Evolutionary conservation across 768 basidiomycete genomes (phyloP), one percentile per base, ranked within the genome.

Genomic region (Lactifluus hygrophoroides): DNA sequence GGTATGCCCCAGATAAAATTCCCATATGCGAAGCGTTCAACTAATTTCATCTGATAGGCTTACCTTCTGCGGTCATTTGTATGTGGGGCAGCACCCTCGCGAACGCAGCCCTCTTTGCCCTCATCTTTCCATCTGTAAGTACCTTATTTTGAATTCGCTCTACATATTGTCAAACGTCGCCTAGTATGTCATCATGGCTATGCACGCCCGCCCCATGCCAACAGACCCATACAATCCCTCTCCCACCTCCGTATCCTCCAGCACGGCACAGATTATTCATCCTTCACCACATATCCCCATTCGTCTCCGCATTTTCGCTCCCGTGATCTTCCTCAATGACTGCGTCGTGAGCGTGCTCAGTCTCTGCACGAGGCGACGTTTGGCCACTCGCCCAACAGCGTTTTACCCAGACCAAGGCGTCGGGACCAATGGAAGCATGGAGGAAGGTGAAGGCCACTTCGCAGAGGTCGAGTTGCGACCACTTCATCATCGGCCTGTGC

Each of bases 161-260:
- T 42, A n/a, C 40, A 8, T 27, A 32, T 47, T 42, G 46, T 37
- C 44, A 42, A 62, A 48, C 51, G n/a, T 19, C 28, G 46, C 16
- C 28, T 64, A 92, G 90, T 91, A 82, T 70, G 84, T 90, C 44
- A 88, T 93, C 63, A 84, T 93, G 77, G 88, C 90, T 13, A 86
- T 86, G 75, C 80, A 86, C 60, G 85, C 90, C 0, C 77, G 75
- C 1, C 91, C 92, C 0, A 73, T 83, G 21, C 92, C 92, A 0
- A 63, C 76, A 25, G 86, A 93, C 68, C 90, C 91, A 6, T 89
- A 85, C 67, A 84, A 81, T 67, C 83, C 88, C 2, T 56, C 59
- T 57, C 40, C 57, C 32, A 45, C 50, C 23, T 27, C 51, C 9
- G 54, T 63, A 5, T 57, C 68, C 19, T 23, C 48, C 13, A 32